Conservation (phyloP, 257 asterid genomes). For the Solanum microdontum region DNA sequence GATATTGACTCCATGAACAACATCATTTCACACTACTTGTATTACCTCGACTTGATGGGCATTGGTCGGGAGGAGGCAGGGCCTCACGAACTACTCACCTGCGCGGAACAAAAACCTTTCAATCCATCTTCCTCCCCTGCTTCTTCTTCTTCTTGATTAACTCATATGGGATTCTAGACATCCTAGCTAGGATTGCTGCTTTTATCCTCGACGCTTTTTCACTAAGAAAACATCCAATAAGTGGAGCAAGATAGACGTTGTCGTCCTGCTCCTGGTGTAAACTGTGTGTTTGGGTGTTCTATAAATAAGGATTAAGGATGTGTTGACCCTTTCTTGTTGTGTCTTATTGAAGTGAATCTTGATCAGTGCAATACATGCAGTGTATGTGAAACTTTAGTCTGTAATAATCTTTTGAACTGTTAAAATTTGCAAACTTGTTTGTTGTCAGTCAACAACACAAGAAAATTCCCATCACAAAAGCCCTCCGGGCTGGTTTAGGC, state of each 20-base stretch:
- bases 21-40: slow-evolving; percentile 57
- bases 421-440: background rate
- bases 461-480: background rate
- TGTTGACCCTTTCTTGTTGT: background rate
- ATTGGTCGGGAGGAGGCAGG: slow-evolving; percentile 75
- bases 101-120: slow-evolving; percentile 64
- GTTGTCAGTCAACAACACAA: background rate
- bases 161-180: background rate
- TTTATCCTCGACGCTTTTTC: background rate
- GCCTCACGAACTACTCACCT: slow-evolving; percentile 51
- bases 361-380: background rate
- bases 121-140: slow-evolving; percentile 26
- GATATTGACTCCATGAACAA: slow-evolving; percentile 63
- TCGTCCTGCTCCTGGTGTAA: background rate
- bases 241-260: background rate
- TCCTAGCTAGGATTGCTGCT: background rate
- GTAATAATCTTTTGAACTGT: background rate
- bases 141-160: slow-evolving; percentile 40
- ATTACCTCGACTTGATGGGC: slow-evolving; percentile 72
- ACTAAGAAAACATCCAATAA: background rate
- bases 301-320: background rate
- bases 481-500: background rate
- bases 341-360: background rate
- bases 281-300: background rate
- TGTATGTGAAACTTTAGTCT: background rate